Evolutionary conservation across 2,329 filamentous ascomycete species (phyloP), one percentile per base, ranked within the genome.

Genomic region (Sarocladium brachiariae): DNA sequence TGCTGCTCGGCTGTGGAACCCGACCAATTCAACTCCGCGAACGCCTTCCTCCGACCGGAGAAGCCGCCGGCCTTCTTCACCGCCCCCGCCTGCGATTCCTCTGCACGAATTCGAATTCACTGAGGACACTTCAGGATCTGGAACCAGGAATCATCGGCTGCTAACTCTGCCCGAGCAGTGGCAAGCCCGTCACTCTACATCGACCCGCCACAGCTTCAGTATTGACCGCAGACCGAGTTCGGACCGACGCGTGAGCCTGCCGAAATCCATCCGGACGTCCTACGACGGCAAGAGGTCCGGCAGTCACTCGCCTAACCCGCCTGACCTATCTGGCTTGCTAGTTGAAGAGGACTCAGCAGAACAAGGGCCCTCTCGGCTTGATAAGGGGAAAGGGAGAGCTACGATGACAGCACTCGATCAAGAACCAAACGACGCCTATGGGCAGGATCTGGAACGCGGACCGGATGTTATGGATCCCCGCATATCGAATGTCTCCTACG

Each of bases 1-100:
- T 4, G 68, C 75, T 19, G 72, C 73, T 41, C 75, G 77, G 31
- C 75, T 81, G 56, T 81, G 78, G 78, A 81, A 81, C 58, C 78
- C 78, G 21, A 76, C 76, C 52, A 81, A 81, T 60, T 81, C 77
- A 23, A 81, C 78, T 2, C 77, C 77, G 39, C 70, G 76, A 52
- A 57, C 63, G 50, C 55, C 67, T 51, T 59, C 56, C 21, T 51
- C 52, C 43, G 60, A 19, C 14, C 41, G 55, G 53, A 39, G 55
- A 24, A 19, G 61, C 8, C 55, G 57, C 51, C 75, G 75, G 23
- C 71, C 71, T 14, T 81, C 77, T 13, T 75, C 75, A 14, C 78
- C 78, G 14, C 74, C 74, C 5, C 75, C 73, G 33, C 77, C 78
- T 10, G 58, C 74, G 5, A 63, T 81, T 8, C 76, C 75, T 13